Evolutionary conservation across 805 yeast species (phyloP), one percentile per base, ranked within the genome.

Genomic region (Yamadazyma takamatsuzukensis): DNA sequence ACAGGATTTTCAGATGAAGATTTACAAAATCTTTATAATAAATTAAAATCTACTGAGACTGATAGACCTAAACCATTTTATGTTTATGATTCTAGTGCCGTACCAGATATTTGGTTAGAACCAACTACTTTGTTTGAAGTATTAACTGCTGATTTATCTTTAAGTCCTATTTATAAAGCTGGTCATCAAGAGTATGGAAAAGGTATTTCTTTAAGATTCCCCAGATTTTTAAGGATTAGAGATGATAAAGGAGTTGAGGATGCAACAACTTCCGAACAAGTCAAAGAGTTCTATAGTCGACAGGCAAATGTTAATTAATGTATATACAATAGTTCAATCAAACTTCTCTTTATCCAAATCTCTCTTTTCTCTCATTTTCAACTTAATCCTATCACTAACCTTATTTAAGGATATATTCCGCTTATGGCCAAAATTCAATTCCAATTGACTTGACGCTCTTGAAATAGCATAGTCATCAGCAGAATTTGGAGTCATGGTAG

Each of bases 61-160:
- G 50, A 61, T 0, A 62, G 54, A n/a, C 83, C 95, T 2, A 82
- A 78, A 44, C 68, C 83, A 0, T 83, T 79, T 34, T 76, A 74
- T 41, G 69, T 80, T 2, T 86, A 74, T 52, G 93, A 83, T 50
- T 58, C 68, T 2, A 76, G 75, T 45, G 85, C 89, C 4, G 71
- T 66, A 29, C 97, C 97, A 0, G 96, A 89, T 52, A 87, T 89
- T 6, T 89, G 97, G 97, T 83, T 89, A 50, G 95, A 89, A 49
- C 96, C 97, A 6, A 70, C 81, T 0, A 58, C 69, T 16, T 70
- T 89, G 5, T 87, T 93, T 64, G 97, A 89, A 59, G 95, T 89
- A 1, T 65, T 85, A 37, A 84, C 95, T 1, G 97, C 97, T 0
- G 97, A 89, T 59, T 68, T 89, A 32, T 83, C 95, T 0, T 69